Evolutionary conservation across 1,284 basidiomycete genomes (phyloP).

Genomic region (Naganishia sp.): DNA sequence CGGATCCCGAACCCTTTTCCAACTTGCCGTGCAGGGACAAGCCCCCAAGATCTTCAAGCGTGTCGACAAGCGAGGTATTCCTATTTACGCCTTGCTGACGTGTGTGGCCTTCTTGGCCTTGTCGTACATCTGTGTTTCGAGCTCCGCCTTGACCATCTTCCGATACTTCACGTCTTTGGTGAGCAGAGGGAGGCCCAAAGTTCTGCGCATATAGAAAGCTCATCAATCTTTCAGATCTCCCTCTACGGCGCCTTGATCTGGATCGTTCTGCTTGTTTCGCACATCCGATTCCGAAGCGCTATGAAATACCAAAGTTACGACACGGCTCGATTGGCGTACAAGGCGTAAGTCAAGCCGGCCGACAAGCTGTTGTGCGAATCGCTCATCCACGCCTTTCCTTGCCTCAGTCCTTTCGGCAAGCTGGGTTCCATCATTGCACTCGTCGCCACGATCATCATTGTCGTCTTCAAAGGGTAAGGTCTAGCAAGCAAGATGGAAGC

Average conservation of each 20-base stretch:
- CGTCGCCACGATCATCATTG: slow-evolving; percentile 62
- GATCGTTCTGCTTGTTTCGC: slow-evolving; percentile 66
- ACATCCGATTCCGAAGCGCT: slow-evolving; percentile 71
- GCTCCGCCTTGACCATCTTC: slow-evolving; percentile 55
- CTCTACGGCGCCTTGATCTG: slow-evolving; percentile 36
- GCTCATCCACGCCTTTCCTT: slow-evolving; percentile 44
- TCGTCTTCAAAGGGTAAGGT: slow-evolving; percentile 61
- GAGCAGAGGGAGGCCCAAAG: not conserved
- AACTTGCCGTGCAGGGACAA: slow-evolving; percentile 59
- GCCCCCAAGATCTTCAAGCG: slow-evolving; percentile 59
- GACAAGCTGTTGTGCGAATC: not conserved
- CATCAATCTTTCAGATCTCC: slow-evolving; percentile 22
- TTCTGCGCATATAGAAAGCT: not conserved
- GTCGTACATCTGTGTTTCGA: slow-evolving; percentile 26
- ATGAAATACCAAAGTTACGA: slow-evolving; percentile 66
- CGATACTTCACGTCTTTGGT: slow-evolving; percentile 67
- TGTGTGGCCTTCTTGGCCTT: slow-evolving; percentile 45
- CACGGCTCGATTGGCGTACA: slow-evolving; percentile 66
- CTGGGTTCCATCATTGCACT: slow-evolving; percentile 59
- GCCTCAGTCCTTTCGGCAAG: slow-evolving; percentile 53
- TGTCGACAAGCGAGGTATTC: slow-evolving; percentile 54
- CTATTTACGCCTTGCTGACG: slow-evolving; percentile 54
- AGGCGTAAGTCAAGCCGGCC: slow-evolving; percentile 52
- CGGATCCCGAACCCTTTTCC: slow-evolving; percentile 59
- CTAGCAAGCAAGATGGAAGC: no score